These are phyloP conservation scores for Hydnomerulius pinastri DNA, from an alignment of 768 basidiomycete genomes.

Conservation along the genomic window DNA sequence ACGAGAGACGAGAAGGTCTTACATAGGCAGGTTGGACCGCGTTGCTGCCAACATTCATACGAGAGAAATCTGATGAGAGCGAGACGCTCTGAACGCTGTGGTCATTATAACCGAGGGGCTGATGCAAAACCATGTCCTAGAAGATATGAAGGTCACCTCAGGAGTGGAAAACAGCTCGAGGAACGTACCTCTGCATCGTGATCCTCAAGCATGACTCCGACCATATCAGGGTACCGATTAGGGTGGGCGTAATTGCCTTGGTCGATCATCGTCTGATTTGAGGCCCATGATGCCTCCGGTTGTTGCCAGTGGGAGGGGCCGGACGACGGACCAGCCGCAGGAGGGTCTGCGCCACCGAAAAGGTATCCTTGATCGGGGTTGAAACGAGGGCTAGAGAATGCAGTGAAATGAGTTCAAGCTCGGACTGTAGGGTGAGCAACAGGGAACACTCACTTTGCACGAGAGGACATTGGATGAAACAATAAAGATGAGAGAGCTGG, in stretches of 20 bases:
- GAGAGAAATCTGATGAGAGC: background rate
- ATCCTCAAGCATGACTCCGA: conserved; percentile 1
- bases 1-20: background rate
- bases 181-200: conserved; percentile 7
- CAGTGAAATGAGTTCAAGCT: conserved; percentile 2
- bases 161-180: background rate
- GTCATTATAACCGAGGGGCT: background rate
- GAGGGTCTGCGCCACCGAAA: conserved; percentile 5
- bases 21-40: conserved; percentile 14
- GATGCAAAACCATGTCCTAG: conserved; percentile 7
- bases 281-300: conserved; percentile 4
- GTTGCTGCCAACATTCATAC: background rate
- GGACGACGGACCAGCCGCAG: background rate
- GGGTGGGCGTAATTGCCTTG: conserved; percentile 5
- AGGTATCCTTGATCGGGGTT: background rate
- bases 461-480: conserved; percentile 21
- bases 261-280: background rate
- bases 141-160: background rate
- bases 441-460: conserved; percentile 18
- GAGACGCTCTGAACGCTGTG: background rate
- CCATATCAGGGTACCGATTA: conserved; percentile 1
- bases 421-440: background rate
- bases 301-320: background rate
- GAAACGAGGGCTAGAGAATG: conserved; percentile 5
- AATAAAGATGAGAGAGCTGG: conserved; percentile 8